Evolutionary conservation across 208 protist genomes (phyloP).

Genomic region (Leishmania tarentolae): DNA sequence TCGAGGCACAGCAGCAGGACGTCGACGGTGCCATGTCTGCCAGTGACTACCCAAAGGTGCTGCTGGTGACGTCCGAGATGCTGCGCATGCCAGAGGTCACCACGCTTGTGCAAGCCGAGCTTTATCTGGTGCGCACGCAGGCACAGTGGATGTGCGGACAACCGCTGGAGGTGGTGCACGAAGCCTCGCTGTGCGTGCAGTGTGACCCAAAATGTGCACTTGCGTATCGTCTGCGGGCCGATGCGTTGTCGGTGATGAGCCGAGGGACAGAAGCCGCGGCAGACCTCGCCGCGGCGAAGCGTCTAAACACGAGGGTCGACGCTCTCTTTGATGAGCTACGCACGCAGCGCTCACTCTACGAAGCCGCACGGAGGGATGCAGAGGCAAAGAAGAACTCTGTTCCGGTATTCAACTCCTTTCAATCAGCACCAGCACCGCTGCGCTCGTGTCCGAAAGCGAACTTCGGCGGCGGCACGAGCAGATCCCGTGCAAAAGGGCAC

Average conservation of each 20-base stretch:
- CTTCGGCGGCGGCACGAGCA: not conserved
- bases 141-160: conserved; percentile 39
- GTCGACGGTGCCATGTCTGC: conserved; percentile 33
- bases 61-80: conserved; percentile 45
- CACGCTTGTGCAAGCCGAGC: conserved; percentile 36
- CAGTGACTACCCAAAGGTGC: conserved; percentile 33
- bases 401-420: not conserved
- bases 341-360: conserved; percentile 26
- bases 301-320: conserved; percentile 37
- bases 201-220: conserved; percentile 43
- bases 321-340: conserved; percentile 45
- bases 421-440: not conserved
- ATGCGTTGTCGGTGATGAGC: conserved; percentile 35
- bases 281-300: conserved; percentile 45
- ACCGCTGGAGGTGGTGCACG: conserved; percentile 53
- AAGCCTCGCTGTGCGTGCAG: conserved; percentile 55
- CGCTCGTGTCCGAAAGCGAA: not conserved
- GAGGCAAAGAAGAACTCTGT: conserved; percentile 1
- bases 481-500: not conserved
- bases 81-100: conserved; percentile 59
- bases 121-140: conserved; percentile 58
- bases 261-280: conserved; percentile 43
- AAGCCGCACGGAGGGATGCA: not conserved
- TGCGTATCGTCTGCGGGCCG: conserved; percentile 59
- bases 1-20: conserved; percentile 56